Percentiles rank a stretch among this genome's conserved stretches.
phyloP scores from a whole-genome alignment of 345 rosid genomes.

The Crucihimalaya himalaica region DNA sequence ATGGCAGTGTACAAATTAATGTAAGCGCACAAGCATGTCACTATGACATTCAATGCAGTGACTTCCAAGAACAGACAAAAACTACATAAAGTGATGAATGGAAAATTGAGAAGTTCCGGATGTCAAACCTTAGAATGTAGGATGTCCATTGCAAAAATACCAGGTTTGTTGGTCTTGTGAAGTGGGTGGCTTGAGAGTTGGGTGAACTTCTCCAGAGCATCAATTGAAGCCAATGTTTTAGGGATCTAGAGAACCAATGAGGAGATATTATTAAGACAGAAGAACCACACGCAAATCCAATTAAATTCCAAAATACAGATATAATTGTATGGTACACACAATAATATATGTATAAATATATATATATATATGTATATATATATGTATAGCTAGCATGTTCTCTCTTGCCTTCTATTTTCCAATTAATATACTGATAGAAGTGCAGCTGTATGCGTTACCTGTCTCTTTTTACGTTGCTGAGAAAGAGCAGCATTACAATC shows the following conservation, averaged over 20 bases:
- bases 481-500: conserved; percentile 90
- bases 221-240: conserved; percentile 68
- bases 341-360: not conserved
- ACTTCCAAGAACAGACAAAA: conserved; percentile 6
- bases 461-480: conserved; percentile 82
- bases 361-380: not conserved
- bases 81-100: not conserved
- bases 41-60: conserved; percentile 13
- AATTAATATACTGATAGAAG: not conserved
- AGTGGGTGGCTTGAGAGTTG: conserved; percentile 96
- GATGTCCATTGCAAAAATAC: conserved; percentile 76
- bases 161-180: conserved; percentile 85
- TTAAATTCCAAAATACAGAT: not conserved
- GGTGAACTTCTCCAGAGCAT: conserved; percentile 78
- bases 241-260: conserved; percentile 51
- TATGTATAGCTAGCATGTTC: not conserved
- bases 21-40: not conserved
- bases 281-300: not conserved
- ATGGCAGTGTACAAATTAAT: not conserved
- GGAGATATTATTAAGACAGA: conserved; percentile 14
- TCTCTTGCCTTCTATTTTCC: conserved; percentile 8
- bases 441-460: conserved; percentile 44
- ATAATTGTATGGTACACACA: not conserved
- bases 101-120: conserved; percentile 9
- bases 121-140: conserved; percentile 65